Evolutionary conservation across 2,329 filamentous ascomycete genomes (phyloP), one percentile per base, ranked within the genome.

Genomic region (Penicillium brasilianum): DNA sequence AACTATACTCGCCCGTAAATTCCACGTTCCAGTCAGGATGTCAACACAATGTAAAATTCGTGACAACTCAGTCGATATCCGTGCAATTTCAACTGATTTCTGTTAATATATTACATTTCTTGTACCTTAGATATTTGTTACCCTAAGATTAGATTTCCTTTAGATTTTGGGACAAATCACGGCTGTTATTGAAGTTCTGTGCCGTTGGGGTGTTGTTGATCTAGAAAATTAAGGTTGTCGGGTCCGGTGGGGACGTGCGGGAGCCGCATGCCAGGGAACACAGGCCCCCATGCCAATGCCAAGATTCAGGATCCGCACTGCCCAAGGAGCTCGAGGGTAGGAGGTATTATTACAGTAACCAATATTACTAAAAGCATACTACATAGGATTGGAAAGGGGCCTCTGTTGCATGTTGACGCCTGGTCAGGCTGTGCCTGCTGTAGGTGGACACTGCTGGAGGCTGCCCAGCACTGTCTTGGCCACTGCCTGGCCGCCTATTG

Each of bases 151-250:
- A 20, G 30, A 36, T 36, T 37, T 10, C 2, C 8, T 28, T 57
- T 32, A 22, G n/a, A 30, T 46, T 57, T 25, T 48, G 13, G 13
- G n/a, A 20, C 6, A 30, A 30, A 16, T 30, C n/a, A 22, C n/a
- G 32, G 52, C 18, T 18, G 6, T 11, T 16, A 1, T 41, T 37
- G 6, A n/a, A n/a, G 16, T 30, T 44, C 25, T 6, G 25, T 34
- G 36, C 34, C 16, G 46, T 49, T 44, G 18, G 34, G 16, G 13
- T 32, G 11, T 48, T 3, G 32, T 55, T 36, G 25, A 50, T 37
- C 48, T 50, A 14, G n/a, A 5, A 41, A 16, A 43, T 16, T 61
- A 63, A 65, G 60, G 52, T 65, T 65, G 46, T 37, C 55, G 63
- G 63, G 32, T 55, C 63, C 55, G 37, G 61, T 58, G 58, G 41